A percentile compares a stretch with the other conserved stretches of the same genome.
Evolutionary conservation across 1,139 yeast species (phyloP).

Genomic region (Pichia sp.): DNA sequence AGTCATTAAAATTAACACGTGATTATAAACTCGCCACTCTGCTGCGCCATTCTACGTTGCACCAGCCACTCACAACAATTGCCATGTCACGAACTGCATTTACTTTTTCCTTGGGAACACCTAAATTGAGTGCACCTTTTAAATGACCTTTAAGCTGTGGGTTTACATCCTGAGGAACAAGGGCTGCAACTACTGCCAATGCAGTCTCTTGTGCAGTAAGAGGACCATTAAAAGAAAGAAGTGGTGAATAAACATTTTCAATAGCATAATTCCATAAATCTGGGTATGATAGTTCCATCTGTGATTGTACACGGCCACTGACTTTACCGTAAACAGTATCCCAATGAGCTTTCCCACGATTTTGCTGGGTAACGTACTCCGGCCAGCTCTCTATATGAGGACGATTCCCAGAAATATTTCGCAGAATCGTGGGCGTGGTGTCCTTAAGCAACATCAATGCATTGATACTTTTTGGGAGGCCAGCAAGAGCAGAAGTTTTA

Average conservation of each 20-base stretch:
- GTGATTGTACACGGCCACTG: conserved; percentile 57
- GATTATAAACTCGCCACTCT: neutral
- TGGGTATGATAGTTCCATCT: conserved; percentile 71
- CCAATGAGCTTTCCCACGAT: conserved; percentile 67
- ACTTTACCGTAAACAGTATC: conserved; percentile 70
- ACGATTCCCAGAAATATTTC: conserved; percentile 27
- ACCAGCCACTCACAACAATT: conserved; percentile 65
- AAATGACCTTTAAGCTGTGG: conserved; percentile 91
- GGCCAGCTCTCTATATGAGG: conserved; percentile 13
- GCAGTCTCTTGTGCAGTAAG: conserved; percentile 68
- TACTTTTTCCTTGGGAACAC: conserved; percentile 63
- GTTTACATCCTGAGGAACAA: conserved; percentile 91
- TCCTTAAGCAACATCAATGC: conserved; percentile 60
- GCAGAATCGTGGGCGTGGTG: conserved; percentile 52
- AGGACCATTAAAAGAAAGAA: conserved; percentile 62
- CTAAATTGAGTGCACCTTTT: conserved; percentile 76
- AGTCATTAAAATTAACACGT: neutral
- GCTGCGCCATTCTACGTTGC: conserved; percentile 65
- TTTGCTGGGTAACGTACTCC: conserved; percentile 25
- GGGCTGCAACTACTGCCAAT: conserved; percentile 67
- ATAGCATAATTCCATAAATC: conserved; percentile 74
- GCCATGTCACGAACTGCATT: conserved; percentile 56
- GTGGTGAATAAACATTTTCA: conserved; percentile 70
- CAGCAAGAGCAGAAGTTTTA: conserved; percentile 72
- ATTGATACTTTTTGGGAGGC: conserved; percentile 81